These are phyloP conservation scores for Trypanosoma boissoni DNA, from an alignment of 208 protist species.

Conservation along the genomic window DNA sequence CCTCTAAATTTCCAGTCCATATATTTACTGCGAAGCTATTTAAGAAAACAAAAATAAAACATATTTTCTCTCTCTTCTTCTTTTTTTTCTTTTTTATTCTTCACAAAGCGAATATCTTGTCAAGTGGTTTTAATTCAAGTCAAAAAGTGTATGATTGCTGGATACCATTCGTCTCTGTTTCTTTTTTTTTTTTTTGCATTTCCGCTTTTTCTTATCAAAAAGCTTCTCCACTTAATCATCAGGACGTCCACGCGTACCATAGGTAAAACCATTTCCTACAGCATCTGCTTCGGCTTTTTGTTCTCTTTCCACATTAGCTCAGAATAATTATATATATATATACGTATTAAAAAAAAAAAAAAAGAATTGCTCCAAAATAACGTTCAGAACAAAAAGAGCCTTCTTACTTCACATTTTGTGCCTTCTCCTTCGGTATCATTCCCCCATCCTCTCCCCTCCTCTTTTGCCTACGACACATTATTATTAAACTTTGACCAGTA, in stretches of 20 bases:
- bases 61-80: too few species aligned
- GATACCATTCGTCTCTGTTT: neutral
- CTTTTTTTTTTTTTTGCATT: neutral
- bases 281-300: too few species aligned
- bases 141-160: neutral
- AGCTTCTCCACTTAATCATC: neutral
- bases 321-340: neutral
- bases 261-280: too few species aligned
- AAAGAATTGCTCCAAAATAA: neutral
- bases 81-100: too few species aligned
- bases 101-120: too few species aligned
- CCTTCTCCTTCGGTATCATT: neutral
- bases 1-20: too few species aligned
- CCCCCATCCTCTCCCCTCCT: neutral
- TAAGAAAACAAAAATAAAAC: too few species aligned
- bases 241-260: too few species aligned
- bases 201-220: neutral
- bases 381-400: neutral
- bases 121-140: too few species aligned
- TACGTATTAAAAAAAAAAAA: neutral
- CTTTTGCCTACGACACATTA: slow-evolving; percentile 9
- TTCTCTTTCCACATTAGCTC: too few species aligned
- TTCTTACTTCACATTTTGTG: neutral
- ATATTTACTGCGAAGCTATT: too few species aligned
- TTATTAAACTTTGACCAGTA: slow-evolving; percentile 84